Evolutionary conservation across 345 rosid species (phyloP).

Genomic region (Gossypium anomalum): DNA sequence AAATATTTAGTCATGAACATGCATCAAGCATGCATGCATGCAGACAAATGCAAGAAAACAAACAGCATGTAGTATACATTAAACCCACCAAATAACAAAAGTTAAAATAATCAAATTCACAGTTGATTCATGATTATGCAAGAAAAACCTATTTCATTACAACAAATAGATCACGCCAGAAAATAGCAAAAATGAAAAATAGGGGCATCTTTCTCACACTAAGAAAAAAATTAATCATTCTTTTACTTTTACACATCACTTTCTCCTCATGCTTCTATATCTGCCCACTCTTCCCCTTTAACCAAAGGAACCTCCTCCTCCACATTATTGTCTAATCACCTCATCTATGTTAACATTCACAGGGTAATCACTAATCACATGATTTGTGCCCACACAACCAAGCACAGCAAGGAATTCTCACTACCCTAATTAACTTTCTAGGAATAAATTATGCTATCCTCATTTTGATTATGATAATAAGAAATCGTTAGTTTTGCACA

Average conservation of each 20-base stretch:
- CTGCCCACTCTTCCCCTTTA: background rate
- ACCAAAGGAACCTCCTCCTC: background rate
- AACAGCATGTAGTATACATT: background rate
- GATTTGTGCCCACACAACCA: background rate
- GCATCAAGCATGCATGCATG: background rate
- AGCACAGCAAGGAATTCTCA: background rate
- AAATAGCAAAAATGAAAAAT: background rate
- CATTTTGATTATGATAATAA: background rate
- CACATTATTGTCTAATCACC: background rate
- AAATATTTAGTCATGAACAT: background rate
- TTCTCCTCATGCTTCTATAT: background rate
- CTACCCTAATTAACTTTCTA: background rate
- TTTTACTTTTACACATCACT: background rate
- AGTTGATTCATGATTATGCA: background rate
- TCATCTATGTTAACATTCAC: background rate
- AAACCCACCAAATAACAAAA: background rate
- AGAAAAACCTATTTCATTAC: background rate
- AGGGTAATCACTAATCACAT: conserved; percentile 2
- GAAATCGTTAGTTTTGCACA: background rate
- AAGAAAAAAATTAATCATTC: background rate
- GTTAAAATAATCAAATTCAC: background rate
- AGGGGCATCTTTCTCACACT: background rate
- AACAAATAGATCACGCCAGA: background rate
- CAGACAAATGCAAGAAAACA: background rate
- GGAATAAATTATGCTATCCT: background rate